Evolutionary conservation across 208 protist genomes (phyloP).

Genomic region (Leishmania guyanensis): DNA sequence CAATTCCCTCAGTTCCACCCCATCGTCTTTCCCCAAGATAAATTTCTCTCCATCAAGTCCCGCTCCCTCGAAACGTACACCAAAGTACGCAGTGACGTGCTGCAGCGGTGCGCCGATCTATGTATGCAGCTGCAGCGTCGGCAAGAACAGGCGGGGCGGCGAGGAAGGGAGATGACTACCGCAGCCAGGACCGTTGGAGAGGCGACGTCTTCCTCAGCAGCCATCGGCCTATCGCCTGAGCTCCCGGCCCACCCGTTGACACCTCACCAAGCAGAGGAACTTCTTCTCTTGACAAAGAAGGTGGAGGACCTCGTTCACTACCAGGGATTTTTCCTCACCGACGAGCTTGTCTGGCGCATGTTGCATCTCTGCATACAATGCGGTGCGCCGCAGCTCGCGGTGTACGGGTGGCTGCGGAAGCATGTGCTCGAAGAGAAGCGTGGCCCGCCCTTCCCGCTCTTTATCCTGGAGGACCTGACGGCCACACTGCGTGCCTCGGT

Average conservation of each 20-base stretch:
- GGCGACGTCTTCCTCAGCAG: not conserved
- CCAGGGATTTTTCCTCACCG: constrained; percentile 66
- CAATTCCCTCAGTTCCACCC: constrained; percentile 56
- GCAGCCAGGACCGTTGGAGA: not conserved
- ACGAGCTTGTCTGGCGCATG: constrained; percentile 64
- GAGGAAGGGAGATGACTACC: not conserved
- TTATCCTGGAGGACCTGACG: constrained; percentile 33
- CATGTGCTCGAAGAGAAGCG: constrained; percentile 40
- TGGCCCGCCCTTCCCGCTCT: constrained; percentile 43
- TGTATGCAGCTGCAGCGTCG: constrained; percentile 23
- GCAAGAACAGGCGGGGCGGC: constrained; percentile 8
- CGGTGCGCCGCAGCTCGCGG: constrained; percentile 41
- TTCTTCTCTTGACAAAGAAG: constrained; percentile 52
- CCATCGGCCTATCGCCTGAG: not conserved
- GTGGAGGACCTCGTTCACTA: constrained; percentile 40
- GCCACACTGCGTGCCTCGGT: constrained; percentile 23
- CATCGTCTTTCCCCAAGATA: constrained; percentile 58
- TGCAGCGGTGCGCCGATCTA: constrained; percentile 40
- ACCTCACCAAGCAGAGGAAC: constrained; percentile 47
- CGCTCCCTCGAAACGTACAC: constrained; percentile 58
- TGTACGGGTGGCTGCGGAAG: constrained; percentile 36
- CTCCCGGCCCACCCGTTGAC: constrained; percentile 30
- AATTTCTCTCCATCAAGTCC: constrained; percentile 81
- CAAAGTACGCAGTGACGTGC: constrained; percentile 43
- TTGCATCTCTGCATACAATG: constrained; percentile 54